Percentiles rank a stretch among this genome's conserved stretches.
Conservation (phyloP, 2,329 filamentous ascomycete genomes). For the Colletotrichum sp. region DNA sequence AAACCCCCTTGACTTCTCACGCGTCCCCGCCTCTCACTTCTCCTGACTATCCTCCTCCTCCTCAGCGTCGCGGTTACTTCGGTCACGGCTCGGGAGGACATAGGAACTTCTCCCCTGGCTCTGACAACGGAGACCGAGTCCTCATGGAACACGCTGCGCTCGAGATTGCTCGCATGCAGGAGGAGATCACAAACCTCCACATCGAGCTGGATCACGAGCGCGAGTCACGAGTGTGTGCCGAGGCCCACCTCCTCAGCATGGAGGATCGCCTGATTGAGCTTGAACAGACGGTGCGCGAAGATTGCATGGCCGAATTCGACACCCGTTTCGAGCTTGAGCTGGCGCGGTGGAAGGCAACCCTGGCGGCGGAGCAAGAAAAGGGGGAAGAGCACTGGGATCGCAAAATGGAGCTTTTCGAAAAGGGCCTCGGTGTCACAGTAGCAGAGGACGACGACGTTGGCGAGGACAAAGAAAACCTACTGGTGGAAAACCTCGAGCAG, state of each 20-base stretch:
- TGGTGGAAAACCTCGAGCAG: slow-evolving; percentile 68
- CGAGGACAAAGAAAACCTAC: slow-evolving; percentile 65
- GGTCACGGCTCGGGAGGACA: slow-evolving; percentile 26
- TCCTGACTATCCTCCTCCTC: neutral
- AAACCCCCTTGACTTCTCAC: slow-evolving; percentile 29
- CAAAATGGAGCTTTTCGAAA: slow-evolving; percentile 75
- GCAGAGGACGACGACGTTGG: slow-evolving; percentile 47
- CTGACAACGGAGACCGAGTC: slow-evolving; percentile 58
- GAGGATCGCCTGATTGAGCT: slow-evolving; percentile 70
- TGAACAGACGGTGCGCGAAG: slow-evolving; percentile 86
- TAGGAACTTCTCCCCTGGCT: slow-evolving; percentile 44
- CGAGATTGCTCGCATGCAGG: slow-evolving; percentile 79
- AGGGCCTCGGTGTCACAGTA: slow-evolving; percentile 42
- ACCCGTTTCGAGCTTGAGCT: slow-evolving; percentile 75
- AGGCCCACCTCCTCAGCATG: slow-evolving; percentile 74
- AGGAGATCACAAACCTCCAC: slow-evolving; percentile 78
- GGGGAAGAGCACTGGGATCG: slow-evolving; percentile 86
- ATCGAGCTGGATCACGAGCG: slow-evolving; percentile 74
- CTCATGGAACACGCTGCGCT: slow-evolving; percentile 84
- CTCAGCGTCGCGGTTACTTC: slow-evolving; percentile 10
- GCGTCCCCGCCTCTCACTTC: slow-evolving; percentile 25
- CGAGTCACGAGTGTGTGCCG: slow-evolving; percentile 71
- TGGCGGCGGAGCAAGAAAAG: slow-evolving; percentile 79
- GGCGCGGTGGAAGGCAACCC: slow-evolving; percentile 78
- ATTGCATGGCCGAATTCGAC: slow-evolving; percentile 89